Evolutionary conservation across 495 filamentous ascomycete genomes (phyloP).

Genomic region (Podospora appendiculata): DNA sequence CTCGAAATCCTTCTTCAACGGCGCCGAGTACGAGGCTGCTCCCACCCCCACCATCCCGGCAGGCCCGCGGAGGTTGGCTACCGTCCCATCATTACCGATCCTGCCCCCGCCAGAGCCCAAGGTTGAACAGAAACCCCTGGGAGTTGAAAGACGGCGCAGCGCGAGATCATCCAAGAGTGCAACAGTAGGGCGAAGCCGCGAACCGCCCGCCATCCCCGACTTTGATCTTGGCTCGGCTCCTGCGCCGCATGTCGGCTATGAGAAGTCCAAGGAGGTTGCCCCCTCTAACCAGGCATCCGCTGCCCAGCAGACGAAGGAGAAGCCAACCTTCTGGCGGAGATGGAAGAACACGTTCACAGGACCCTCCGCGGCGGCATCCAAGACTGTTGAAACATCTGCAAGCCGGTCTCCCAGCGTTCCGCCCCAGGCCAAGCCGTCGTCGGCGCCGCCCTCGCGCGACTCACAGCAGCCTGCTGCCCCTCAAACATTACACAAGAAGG

Average conservation of each 20-base stretch:
- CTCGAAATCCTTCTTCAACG: conserved; percentile 34
- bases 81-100: conserved; percentile 38
- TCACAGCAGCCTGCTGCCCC: conserved; percentile 36
- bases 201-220: conserved; percentile 21
- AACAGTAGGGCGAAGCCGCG: conserved; percentile 22
- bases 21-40: conserved; percentile 68
- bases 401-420: conserved; percentile 6
- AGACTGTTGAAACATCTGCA: conserved; percentile 10
- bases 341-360: conserved; percentile 12
- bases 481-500: conserved; percentile 76
- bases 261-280: conserved; percentile 43
- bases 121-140: conserved; percentile 10
- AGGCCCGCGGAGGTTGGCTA: conserved; percentile 55
- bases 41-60: conserved; percentile 81
- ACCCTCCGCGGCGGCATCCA: conserved; percentile 10
- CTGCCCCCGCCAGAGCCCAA: conserved; percentile 30
- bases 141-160: conserved; percentile 50
- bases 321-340: conserved; percentile 84
- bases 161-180: conserved; percentile 54
- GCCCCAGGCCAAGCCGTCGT: conserved; percentile 31
- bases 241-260: conserved; percentile 49
- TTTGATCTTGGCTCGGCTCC: conserved; percentile 41
- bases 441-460: conserved; percentile 41
- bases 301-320: conserved; percentile 48
- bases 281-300: conserved; percentile 20